Conservation (phyloP, 441 rosid species). For the Erodium trifolium region DNA sequence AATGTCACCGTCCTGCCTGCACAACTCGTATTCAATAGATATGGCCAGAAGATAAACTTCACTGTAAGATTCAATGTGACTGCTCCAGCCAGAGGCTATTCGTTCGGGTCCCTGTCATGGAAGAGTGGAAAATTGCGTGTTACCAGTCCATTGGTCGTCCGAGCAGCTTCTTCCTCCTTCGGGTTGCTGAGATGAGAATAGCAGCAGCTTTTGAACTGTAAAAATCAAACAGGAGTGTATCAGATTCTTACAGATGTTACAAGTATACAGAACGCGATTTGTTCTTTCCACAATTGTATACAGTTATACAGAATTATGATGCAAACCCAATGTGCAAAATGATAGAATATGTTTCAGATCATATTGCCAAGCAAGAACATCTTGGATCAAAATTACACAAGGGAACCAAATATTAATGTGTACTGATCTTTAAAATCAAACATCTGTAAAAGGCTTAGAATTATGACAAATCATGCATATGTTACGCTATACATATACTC, state of each 20-base stretch:
- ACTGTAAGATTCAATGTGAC: constrained; percentile 41
- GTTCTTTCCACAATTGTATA: too few species aligned
- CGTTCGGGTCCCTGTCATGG: constrained; percentile 44
- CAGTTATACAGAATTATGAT: background rate
- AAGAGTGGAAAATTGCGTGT: constrained; percentile 27
- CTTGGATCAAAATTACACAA: background rate
- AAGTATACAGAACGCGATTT: background rate
- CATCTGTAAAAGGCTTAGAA: background rate
- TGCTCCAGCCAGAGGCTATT: constrained; percentile 40
- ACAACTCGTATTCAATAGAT: constrained; percentile 29
- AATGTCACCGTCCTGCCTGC: constrained; percentile 38
- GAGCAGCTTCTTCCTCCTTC: constrained; percentile 20
- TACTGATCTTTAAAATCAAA: background rate
- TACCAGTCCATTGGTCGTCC: constrained; percentile 41
- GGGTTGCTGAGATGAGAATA: constrained; percentile 28
- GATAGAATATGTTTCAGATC: background rate
- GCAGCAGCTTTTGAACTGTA: constrained; percentile 9
- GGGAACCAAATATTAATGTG: background rate
- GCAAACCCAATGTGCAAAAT: background rate
- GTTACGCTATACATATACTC: background rate
- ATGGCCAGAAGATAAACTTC: constrained; percentile 44
- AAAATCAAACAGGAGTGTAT: background rate
- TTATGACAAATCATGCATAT: too few species aligned
- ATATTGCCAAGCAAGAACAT: background rate
- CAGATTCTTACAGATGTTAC: background rate